A percentile compares a stretch with the other conserved stretches of the same genome.
Conservation (phyloP, 805 yeast genomes). For the Yamadazyma phyllophila region DNA sequence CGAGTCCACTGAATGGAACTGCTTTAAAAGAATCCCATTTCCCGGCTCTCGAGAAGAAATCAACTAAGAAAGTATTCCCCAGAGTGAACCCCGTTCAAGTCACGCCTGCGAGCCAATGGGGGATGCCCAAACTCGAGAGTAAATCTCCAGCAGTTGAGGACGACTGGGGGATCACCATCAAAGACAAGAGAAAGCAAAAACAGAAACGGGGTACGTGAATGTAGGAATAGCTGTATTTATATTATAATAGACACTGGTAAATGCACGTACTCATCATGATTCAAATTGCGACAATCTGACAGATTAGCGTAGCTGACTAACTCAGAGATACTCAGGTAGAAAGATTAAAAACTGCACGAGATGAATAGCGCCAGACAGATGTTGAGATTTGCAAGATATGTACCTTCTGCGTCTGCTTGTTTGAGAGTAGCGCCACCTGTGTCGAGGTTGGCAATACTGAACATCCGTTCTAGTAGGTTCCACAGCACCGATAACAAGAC, state of each 20-base stretch:
- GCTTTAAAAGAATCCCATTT: slow-evolving; percentile 28
- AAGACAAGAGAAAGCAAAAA: slow-evolving; percentile 13
- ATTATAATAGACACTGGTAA: background rate
- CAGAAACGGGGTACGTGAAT: slow-evolving; percentile 4
- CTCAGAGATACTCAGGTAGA: too few species aligned
- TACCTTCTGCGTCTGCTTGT: too few species aligned
- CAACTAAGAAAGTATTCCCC: slow-evolving; percentile 43
- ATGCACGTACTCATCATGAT: background rate
- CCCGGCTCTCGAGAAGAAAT: slow-evolving; percentile 49
- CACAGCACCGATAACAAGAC: slow-evolving; percentile 3
- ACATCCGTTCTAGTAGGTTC: slow-evolving; percentile 1
- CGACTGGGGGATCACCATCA: slow-evolving; percentile 14
- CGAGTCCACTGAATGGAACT: slow-evolving; percentile 18
- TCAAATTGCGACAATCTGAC: too few species aligned
- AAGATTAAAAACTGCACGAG: too few species aligned
- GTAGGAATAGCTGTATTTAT: background rate
- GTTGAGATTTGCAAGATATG: too few species aligned
- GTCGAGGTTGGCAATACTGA: too few species aligned
- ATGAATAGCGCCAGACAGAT: too few species aligned
- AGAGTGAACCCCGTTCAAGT: slow-evolving; percentile 50
- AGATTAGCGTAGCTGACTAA: too few species aligned
- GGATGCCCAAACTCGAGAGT: slow-evolving; percentile 8
- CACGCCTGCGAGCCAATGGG: slow-evolving; percentile 21
- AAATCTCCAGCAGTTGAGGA: slow-evolving; percentile 3
- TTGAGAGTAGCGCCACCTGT: too few species aligned